Percentiles rank a stretch among this genome's conserved stretches.
phyloP scores from a whole-genome alignment of 2,329 filamentous ascomycete genomes.

The Xylariales sp. region DNA sequence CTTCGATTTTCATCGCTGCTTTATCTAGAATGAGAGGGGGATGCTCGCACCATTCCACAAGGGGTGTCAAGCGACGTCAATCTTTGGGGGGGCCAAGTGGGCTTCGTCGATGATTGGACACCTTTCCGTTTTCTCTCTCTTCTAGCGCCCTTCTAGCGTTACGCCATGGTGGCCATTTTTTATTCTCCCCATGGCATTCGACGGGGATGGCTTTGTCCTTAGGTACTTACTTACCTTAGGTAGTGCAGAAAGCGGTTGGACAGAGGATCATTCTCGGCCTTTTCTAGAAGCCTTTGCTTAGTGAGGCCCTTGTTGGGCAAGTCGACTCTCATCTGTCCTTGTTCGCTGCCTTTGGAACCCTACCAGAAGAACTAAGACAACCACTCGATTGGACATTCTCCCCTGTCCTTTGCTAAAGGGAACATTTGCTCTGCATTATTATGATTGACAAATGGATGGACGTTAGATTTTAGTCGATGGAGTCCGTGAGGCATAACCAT shows the following conservation, averaged over 20 bases:
- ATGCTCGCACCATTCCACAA: neutral
- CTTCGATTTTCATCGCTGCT: slow-evolving; percentile 10
- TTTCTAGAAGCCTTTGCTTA: slow-evolving; percentile 7
- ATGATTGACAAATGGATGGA: neutral
- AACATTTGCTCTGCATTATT: neutral
- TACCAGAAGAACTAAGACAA: neutral
- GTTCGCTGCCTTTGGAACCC: neutral
- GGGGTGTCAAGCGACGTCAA: slow-evolving; percentile 8
- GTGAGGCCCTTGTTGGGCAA: neutral
- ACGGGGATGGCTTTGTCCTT: neutral
- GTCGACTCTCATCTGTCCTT: neutral
- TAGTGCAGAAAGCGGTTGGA: neutral
- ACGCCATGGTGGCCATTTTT: slow-evolving; percentile 16
- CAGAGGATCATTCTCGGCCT: slow-evolving; percentile 7
- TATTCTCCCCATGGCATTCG: neutral
- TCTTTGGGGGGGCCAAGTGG: slow-evolving; percentile 4
- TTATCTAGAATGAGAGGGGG: slow-evolving; percentile 5
- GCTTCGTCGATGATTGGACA: slow-evolving; percentile 19
- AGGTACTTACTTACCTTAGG: neutral
- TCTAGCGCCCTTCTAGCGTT: slow-evolving; percentile 36
- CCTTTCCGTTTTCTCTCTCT: slow-evolving; percentile 17
- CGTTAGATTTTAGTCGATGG: slow-evolving; percentile 1
- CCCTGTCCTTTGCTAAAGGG: neutral
- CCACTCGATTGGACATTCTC: neutral
- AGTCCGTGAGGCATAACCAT: neutral